Evolutionary conservation across 106 monocot species (phyloP).

Genomic region (Apostasia ramifera): DNA sequence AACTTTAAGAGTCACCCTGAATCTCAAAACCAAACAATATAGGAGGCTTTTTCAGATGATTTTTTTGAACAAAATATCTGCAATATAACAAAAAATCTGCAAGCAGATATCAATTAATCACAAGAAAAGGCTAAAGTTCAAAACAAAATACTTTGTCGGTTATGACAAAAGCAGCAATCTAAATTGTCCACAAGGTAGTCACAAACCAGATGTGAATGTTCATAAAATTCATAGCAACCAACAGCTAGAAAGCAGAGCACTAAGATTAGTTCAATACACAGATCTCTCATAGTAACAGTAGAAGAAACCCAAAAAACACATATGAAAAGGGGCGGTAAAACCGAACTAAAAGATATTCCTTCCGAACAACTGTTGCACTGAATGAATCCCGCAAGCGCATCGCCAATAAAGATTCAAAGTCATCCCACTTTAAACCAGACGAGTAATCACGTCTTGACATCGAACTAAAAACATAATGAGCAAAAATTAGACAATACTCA

Average conservation of each 20-base stretch:
- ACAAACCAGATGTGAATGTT: slow-evolving; percentile 1
- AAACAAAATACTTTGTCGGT: too few species aligned
- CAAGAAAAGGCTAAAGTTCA: background rate
- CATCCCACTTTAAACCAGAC: slow-evolving; percentile 29
- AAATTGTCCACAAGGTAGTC: background rate
- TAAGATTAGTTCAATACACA: slow-evolving; percentile 2
- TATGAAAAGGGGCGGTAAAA: slow-evolving; percentile 1
- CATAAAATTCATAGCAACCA: background rate
- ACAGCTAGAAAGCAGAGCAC: background rate
- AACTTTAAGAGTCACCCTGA: background rate
- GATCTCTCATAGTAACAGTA: background rate
- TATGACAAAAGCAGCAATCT: background rate
- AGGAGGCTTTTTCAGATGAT: background rate
- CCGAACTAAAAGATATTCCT: slow-evolving; percentile 5
- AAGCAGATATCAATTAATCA: background rate
- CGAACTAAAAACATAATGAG: slow-evolving; percentile 25
- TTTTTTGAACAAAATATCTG: background rate
- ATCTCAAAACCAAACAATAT: slow-evolving; percentile 1
- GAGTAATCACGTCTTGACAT: slow-evolving; percentile 24
- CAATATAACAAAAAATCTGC: background rate
- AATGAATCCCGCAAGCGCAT: slow-evolving; percentile 9
- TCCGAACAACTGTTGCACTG: slow-evolving; percentile 12
- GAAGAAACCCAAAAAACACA: slow-evolving; percentile 2
- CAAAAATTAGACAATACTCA: slow-evolving; percentile 17
- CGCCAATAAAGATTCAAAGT: slow-evolving; percentile 27